These are phyloP conservation scores for Gentiana macrophylla DNA, from an alignment of 257 asterid genomes.

Conservation along the genomic window DNA sequence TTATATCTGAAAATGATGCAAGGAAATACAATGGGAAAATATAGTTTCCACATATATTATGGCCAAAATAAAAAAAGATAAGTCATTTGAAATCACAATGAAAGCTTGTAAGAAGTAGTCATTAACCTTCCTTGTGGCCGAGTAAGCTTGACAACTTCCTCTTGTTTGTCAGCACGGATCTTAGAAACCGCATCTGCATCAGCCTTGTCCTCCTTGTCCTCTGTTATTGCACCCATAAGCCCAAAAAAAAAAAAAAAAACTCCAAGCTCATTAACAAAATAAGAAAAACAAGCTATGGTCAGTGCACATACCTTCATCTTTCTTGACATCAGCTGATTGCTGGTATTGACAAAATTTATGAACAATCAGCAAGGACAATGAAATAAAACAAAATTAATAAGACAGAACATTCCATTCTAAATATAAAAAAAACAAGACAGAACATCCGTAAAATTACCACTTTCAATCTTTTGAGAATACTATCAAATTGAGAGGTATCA, in stretches of 20 bases:
- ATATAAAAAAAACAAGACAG: background rate
- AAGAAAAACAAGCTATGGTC: constrained; percentile 6
- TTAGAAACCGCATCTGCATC: constrained; percentile 16
- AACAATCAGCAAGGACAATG: constrained; percentile 1
- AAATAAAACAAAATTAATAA: background rate
- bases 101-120: background rate
- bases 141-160: constrained; percentile 45
- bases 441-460: constrained; percentile 41
- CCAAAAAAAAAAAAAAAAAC: background rate
- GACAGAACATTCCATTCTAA: background rate
- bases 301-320: constrained; percentile 40
- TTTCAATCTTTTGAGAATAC: constrained; percentile 81
- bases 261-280: constrained; percentile 4
- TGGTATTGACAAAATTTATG: constrained; percentile 21
- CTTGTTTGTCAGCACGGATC: constrained; percentile 21
- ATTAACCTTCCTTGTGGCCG: constrained; percentile 92
- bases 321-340: constrained; percentile 51
- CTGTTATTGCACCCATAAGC: constrained; percentile 17
- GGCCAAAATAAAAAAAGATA: background rate
- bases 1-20: constrained; percentile 44
- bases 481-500: constrained; percentile 91
- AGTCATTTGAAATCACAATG: background rate
- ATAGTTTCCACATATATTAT: background rate
- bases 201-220: constrained; percentile 22
- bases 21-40: background rate